A percentile compares a stretch with the other conserved stretches of the same genome.
phyloP scores from a whole-genome alignment of 2,329 filamentous ascomycete species.

The Cyphellophora europaea region DNA sequence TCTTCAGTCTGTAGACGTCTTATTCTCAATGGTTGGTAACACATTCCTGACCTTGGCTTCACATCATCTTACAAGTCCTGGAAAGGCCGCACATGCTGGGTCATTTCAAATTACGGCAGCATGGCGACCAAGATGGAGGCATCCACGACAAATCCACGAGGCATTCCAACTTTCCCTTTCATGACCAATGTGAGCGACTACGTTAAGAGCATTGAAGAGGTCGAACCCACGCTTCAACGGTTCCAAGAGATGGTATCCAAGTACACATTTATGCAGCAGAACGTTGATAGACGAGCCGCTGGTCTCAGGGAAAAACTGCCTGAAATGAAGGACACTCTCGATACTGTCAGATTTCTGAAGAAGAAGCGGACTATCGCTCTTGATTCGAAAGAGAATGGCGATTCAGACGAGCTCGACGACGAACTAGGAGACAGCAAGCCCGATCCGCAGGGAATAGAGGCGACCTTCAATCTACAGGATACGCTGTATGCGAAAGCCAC shows the following conservation, averaged over 20 bases:
- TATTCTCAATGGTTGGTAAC: no score
- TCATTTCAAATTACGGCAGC: background rate
- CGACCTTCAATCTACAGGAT: conserved; percentile 93
- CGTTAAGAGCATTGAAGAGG: conserved; percentile 34
- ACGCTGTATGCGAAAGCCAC: conserved; percentile 85
- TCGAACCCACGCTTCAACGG: conserved; percentile 34
- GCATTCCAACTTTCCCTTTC: conserved; percentile 37
- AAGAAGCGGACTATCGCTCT: conserved; percentile 42
- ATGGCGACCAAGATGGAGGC: background rate
- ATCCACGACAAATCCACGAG: conserved; percentile 32
- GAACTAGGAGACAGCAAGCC: conserved; percentile 19
- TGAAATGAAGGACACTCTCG: conserved; percentile 91
- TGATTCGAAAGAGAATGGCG: conserved; percentile 1
- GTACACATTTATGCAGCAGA: conserved; percentile 99
- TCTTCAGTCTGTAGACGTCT: no score
- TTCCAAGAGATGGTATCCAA: conserved; percentile 59
- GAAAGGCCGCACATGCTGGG: no score
- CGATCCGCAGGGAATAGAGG: conserved; percentile 47
- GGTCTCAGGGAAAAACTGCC: conserved; percentile 92
- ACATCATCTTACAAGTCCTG: no score
- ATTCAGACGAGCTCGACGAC: conserved; percentile 7
- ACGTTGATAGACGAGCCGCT: conserved; percentile 71
- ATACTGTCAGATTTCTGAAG: conserved; percentile 80
- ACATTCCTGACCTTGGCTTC: no score
- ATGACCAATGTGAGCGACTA: conserved; percentile 38